Evolutionary conservation across 768 basidiomycete genomes (phyloP), one percentile per base, ranked within the genome.

Genomic region (Filobasidium wieringae): DNA sequence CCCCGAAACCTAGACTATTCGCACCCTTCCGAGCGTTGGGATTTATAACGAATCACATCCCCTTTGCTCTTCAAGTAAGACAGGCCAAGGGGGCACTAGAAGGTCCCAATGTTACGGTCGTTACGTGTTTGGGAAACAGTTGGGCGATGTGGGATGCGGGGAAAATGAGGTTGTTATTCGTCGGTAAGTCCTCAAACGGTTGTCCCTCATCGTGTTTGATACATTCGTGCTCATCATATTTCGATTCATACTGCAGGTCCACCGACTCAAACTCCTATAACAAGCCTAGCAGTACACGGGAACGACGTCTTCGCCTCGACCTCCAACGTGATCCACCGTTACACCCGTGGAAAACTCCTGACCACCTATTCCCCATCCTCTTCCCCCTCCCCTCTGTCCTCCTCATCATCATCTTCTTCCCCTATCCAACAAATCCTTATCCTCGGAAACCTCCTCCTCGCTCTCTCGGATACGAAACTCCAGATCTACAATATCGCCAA

Each of bases 91-190:
- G 88, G 26, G 82, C 88, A 22, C 81, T 87, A 1, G 85, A 85
- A 19, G 87, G 86, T 2, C 90, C 92, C 0, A 80, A 82, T 47
- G 78, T 92, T 57, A 85, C 89, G 61, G 76, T 97, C 40, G 74
- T 95, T 32, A 92, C 89, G 11, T 91, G 87, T 66, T 75, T 96
- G 7, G 92, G 93, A 6, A 81, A 78, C 58, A 82, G 87, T 63
- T 97, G 92, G 92, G 87, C 90, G 17, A 77, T 95, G 68, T 97
- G 93, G 93, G 90, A 95, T 65, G 92, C 89, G 22, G 87, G 84
- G 27, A 90, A 85, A 75, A 91, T 97, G 88, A 79, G 79, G 31
- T 75, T 97, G 57, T 78, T 96, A 34, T 97, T 99, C 70, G 90
- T 92, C 60, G 89, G 93, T 88, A 74, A 76, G 88, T 80, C 31